Evolutionary conservation across 805 yeast species (phyloP).

Genomic region (Zygosaccharomyces kombuchaensis): DNA sequence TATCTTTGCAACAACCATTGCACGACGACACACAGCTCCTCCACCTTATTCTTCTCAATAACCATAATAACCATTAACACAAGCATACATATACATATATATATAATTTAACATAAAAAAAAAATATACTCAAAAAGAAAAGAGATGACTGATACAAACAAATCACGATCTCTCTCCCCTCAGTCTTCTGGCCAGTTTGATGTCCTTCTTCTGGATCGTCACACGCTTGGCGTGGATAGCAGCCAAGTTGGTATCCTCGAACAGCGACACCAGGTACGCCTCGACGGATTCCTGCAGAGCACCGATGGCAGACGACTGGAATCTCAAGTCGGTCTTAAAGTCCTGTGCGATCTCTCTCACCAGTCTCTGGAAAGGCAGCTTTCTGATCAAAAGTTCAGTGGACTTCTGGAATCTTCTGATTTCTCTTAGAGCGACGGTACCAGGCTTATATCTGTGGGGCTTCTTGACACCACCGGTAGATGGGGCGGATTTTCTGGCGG

Average conservation of each 20-base stretch:
- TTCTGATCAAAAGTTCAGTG: slow-evolving; percentile 91
- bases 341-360: slow-evolving; percentile 96
- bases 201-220: slow-evolving; percentile 97
- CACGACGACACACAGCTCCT: too few species aligned
- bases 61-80: slow-evolving; percentile 27
- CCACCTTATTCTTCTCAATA: slow-evolving; percentile 38
- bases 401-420: slow-evolving; percentile 97
- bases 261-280: slow-evolving; percentile 92
- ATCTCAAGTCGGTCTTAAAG: slow-evolving; percentile 87
- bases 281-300: slow-evolving; percentile 98
- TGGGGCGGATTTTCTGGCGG: slow-evolving; percentile 92
- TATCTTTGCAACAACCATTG: slow-evolving; percentile 63
- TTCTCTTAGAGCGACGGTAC: slow-evolving; percentile 95
- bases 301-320: slow-evolving; percentile 96
- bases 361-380: slow-evolving; percentile 95
- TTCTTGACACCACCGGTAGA: slow-evolving; percentile 89
- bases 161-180: slow-evolving; percentile 89
- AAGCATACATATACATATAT: slow-evolving; percentile 4
- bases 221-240: slow-evolving; percentile 99
- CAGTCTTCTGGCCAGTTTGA: slow-evolving; percentile 95
- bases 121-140: too few species aligned
- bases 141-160: slow-evolving; percentile 6
- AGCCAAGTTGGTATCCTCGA: slow-evolving; percentile 97
- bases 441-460: slow-evolving; percentile 96
- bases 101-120: neutral